Percentiles rank a stretch among this genome's conserved stretches.
phyloP scores from a whole-genome alignment of 768 basidiomycete species.

The Mycena galopus region DNA sequence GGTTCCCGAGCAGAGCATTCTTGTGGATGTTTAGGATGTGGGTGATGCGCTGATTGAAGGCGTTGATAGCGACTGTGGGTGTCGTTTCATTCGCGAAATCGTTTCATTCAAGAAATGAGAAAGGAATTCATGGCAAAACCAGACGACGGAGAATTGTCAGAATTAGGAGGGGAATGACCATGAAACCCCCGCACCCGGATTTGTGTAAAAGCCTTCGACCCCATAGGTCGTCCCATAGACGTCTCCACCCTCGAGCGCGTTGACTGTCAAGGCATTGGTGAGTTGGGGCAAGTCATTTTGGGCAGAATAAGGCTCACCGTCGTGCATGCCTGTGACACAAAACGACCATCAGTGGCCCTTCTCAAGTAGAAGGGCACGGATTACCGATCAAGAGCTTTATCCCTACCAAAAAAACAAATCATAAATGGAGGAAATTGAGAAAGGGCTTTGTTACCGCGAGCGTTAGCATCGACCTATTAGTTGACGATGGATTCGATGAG shows the following conservation, averaged over 20 bases:
- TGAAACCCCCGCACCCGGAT: constrained; percentile 30
- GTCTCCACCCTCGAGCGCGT: constrained; percentile 48
- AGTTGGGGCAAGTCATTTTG: constrained; percentile 28
- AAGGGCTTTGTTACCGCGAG: constrained; percentile 44
- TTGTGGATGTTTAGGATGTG: too few species aligned
- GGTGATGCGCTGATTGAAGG: too few species aligned
- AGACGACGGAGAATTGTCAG: too few species aligned
- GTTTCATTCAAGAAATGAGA: too few species aligned
- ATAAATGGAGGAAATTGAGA: too few species aligned
- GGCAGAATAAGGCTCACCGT: too few species aligned
- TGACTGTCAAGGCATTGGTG: constrained; percentile 39
- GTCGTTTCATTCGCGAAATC: too few species aligned
- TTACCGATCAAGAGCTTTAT: constrained; percentile 41
- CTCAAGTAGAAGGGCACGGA: background rate
- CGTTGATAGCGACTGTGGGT: too few species aligned
- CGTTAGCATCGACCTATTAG: constrained; percentile 46
- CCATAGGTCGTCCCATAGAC: constrained; percentile 51
- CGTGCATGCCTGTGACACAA: constrained; percentile 26
- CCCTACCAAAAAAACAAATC: constrained; percentile 20
- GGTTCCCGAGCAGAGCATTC: too few species aligned
- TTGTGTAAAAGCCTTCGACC: constrained; percentile 50
- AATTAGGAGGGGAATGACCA: background rate
- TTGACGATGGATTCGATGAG: constrained; percentile 44
- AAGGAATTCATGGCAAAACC: too few species aligned
- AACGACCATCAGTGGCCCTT: background rate